Conservation (phyloP, 164 flowering plant species). For the Euptelea pleiosperma region DNA sequence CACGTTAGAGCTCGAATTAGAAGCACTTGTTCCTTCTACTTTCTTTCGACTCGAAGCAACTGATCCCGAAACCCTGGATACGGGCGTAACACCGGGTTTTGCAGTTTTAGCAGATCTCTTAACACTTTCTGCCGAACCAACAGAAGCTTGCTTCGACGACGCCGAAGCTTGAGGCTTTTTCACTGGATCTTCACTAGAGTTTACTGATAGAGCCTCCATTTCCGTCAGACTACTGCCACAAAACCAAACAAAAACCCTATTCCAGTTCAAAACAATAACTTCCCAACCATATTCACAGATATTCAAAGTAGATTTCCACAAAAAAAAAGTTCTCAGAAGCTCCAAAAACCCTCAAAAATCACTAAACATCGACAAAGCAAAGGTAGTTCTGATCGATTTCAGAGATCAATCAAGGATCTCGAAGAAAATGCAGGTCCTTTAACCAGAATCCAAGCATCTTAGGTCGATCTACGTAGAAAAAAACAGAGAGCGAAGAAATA, state of each 20-base stretch:
- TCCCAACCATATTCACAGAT: background rate
- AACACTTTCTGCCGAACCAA: slow-evolving; percentile 19
- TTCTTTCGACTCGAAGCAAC: slow-evolving; percentile 13
- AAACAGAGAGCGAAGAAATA: background rate
- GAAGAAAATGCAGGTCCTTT: slow-evolving; percentile 9
- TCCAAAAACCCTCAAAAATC: background rate
- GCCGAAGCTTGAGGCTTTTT: slow-evolving; percentile 11
- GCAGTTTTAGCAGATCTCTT: slow-evolving; percentile 18
- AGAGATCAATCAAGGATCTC: background rate
- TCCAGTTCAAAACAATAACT: too few species aligned
- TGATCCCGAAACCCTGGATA: slow-evolving; percentile 13
- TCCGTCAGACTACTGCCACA: background rate
- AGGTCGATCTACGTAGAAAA: slow-evolving; percentile 7
- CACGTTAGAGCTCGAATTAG: slow-evolving; percentile 13
- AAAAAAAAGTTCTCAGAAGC: background rate
- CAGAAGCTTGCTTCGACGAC: slow-evolving; percentile 10
- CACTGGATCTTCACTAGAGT: slow-evolving; percentile 15
- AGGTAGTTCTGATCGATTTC: background rate
- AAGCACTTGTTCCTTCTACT: slow-evolving; percentile 18
- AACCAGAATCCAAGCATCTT: background rate
- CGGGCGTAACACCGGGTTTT: slow-evolving; percentile 16
- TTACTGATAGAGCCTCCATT: slow-evolving; percentile 22
- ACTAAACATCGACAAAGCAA: background rate
- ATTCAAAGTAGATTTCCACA: background rate
- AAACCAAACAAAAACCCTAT: background rate